Base-by-base conservation (phyloP, 2,329 filamentous ascomycete genomes). In the Phialocephala sp. region DNA sequence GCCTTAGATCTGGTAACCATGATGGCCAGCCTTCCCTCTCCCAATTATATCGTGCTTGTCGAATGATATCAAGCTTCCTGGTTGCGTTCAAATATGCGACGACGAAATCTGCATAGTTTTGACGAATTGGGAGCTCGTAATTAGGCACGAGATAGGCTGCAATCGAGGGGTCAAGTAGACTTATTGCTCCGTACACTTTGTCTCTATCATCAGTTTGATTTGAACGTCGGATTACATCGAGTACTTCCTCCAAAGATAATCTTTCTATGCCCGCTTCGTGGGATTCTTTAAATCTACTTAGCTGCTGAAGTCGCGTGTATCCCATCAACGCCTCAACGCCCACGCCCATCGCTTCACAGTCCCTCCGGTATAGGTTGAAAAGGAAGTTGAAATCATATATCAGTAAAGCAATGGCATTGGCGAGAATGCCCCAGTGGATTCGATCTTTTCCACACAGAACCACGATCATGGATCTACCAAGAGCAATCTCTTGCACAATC, bases 401-500 rank as follows among this genome's bases (percentile, higher is more conserved):
- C 6, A 43, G 18, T 6, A 43, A 4, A n/a, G 12, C 41, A n/a
- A 43, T n/a, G 15, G 41, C 41, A n/a, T 5, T 15, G 4, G 6
- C 4, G 15, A 43, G 41, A n/a, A 43, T 18, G n/a, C 8, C 14
- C 41, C 41, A 43, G 41, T 43, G 12, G 41, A 43, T 18, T 15
- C 15, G 15, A 6, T 43, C n/a, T 18, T n/a, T 43, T 43, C 41
- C 41, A 43, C 41, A 43, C 15, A 43, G 4, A n/a, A 43, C 41
- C 15, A 15, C n/a, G n/a, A 43, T 15, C 14, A 15, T 56, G 15
- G 50, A 14, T 39, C 15, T 56, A 56, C 24, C 24, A 24, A 56
- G 36, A 36, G 54, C 54, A 36, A 56, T 56, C 35, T 56, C 54
- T 36, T 56, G 54, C 20, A 36, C 18, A 18, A 56, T 35, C 54